phyloP scores from a whole-genome alignment of 2,329 filamentous ascomycete genomes.

The Penicillium concentricum region DNA sequence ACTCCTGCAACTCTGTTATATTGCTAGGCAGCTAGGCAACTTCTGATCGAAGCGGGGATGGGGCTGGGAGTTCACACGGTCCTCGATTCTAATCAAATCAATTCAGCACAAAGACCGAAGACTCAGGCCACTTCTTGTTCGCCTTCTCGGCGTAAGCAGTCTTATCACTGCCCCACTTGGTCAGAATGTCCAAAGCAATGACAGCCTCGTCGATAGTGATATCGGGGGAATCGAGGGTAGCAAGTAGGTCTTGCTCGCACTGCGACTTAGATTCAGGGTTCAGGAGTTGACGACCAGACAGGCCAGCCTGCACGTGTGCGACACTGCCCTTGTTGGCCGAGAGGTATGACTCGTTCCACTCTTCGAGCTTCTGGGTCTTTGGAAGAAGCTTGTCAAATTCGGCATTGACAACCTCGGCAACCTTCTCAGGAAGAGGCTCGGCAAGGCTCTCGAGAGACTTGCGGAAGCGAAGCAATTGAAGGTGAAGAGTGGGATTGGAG shows the following conservation, averaged over 20 bases:
- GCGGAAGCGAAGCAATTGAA: conserved; percentile 70
- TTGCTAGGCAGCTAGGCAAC: not conserved
- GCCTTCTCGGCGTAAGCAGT: conserved; percentile 50
- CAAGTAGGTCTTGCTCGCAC: conserved; percentile 63
- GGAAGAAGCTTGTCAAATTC: conserved; percentile 64
- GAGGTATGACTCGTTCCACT: conserved; percentile 67
- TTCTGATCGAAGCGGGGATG: not conserved
- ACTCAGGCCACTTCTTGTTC: conserved; percentile 41
- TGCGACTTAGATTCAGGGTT: conserved; percentile 56
- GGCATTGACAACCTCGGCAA: conserved; percentile 66
- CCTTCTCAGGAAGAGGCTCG: conserved; percentile 62
- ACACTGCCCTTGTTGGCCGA: conserved; percentile 62
- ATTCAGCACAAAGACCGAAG: conserved; percentile 36
- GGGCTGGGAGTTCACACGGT: not conserved
- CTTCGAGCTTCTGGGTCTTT: conserved; percentile 56
- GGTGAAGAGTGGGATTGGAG: conserved; percentile 69
- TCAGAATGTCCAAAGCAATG: conserved; percentile 53
- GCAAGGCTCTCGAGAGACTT: conserved; percentile 58
- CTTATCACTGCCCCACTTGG: conserved; percentile 54
- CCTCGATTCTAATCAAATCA: conserved; percentile 12
- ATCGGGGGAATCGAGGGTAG: conserved; percentile 53
- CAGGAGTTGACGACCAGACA: conserved; percentile 60
- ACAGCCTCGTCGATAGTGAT: conserved; percentile 58
- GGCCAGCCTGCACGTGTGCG: conserved; percentile 61
- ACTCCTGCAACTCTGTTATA: not conserved